Percentiles rank a stretch among this genome's conserved stretches.
These are phyloP conservation scores for Ophiocordyceps robertsii DNA, from an alignment of 2,329 filamentous ascomycete genomes.

Conservation along the genomic window DNA sequence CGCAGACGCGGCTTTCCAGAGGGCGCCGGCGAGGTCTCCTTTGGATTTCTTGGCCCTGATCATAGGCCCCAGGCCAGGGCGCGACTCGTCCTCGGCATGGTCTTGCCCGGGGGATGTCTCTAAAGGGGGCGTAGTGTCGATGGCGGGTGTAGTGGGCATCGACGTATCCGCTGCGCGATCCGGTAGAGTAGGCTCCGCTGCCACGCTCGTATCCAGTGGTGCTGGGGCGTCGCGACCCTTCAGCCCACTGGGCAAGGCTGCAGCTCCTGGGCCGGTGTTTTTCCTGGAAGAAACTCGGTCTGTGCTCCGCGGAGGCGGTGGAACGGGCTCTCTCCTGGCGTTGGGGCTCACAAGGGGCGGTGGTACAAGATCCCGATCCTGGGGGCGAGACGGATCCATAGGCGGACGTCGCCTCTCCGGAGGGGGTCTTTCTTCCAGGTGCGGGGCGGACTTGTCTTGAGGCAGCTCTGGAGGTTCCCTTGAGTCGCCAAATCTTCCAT, in stretches of 20 bases:
- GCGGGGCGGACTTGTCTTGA: conserved; percentile 5
- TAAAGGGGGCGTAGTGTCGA: conserved; percentile 10
- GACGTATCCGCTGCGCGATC: conserved; percentile 10
- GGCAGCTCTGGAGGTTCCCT: conserved; percentile 7
- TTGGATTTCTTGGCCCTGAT: conserved; percentile 66
- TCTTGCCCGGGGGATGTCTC: conserved; percentile 8
- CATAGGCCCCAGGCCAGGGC: conserved; percentile 84
- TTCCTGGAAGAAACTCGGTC: conserved; percentile 34
- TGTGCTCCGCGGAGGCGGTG: conserved; percentile 37
- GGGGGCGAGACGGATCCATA: conserved; percentile 46
- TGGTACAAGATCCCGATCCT: conserved; percentile 42
- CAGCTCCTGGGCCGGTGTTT: conserved; percentile 17
- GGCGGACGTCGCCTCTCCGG: conserved; percentile 54
- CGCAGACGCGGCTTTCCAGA: conserved; percentile 58
- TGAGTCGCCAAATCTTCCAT: conserved; percentile 20
- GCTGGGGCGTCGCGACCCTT: conserved; percentile 16
- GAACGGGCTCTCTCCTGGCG: conserved; percentile 28
- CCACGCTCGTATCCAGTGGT: conserved; percentile 2
- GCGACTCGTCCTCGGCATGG: conserved; percentile 21
- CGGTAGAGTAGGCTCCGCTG: conserved; percentile 3
- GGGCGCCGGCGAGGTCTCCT: conserved; percentile 58
- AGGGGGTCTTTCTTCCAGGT: conserved; percentile 29
- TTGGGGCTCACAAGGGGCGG: conserved; percentile 42
- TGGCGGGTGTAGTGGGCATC: conserved; percentile 12
- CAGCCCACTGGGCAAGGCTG: conserved; percentile 16